Evolutionary conservation across 805 yeast species (phyloP).

Genomic region (Spathaspora passalidarum): DNA sequence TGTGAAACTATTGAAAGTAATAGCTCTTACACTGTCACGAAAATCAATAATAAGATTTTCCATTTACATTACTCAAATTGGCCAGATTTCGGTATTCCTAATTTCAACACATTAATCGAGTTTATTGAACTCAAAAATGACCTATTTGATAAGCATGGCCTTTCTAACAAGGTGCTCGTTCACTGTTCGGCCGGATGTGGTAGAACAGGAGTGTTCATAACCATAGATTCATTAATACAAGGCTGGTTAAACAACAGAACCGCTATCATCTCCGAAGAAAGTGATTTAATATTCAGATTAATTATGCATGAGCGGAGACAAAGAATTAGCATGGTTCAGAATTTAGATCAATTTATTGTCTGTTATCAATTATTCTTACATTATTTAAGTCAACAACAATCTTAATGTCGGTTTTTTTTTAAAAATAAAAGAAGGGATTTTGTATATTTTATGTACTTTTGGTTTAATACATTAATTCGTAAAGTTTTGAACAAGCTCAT

Average conservation of each 20-base stretch:
- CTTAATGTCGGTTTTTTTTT: not conserved
- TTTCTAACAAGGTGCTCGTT: conserved; percentile 26
- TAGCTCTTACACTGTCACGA: conserved; percentile 15
- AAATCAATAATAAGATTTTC: conserved; percentile 20
- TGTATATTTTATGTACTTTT: not conserved
- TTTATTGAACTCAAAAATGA: conserved; percentile 31
- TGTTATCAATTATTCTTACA: conserved; percentile 63
- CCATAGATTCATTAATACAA: conserved; percentile 40
- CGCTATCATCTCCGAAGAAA: conserved; percentile 9
- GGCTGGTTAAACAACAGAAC: conserved; percentile 14
- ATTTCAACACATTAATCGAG: conserved; percentile 26
- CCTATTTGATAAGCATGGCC: not conserved
- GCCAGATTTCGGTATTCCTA: conserved; percentile 49
- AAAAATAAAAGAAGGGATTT: not conserved
- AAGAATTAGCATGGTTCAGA: conserved; percentile 82
- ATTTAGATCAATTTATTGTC: conserved; percentile 66
- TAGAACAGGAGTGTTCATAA: conserved; percentile 51
- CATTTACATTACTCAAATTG: conserved; percentile 42
- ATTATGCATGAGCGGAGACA: conserved; percentile 70
- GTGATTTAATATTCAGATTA: conserved; percentile 59
- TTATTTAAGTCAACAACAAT: conserved; percentile 13
- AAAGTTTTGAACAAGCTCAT: not conserved
- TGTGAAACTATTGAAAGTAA: conserved; percentile 8
- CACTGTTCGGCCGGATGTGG: conserved; percentile 66
- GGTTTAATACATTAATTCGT: not conserved